A percentile compares a stretch with the other conserved stretches of the same genome.
These are phyloP conservation scores for Rhizopogon vulgaris DNA, from an alignment of 768 basidiomycete genomes.

Conservation along the genomic window DNA sequence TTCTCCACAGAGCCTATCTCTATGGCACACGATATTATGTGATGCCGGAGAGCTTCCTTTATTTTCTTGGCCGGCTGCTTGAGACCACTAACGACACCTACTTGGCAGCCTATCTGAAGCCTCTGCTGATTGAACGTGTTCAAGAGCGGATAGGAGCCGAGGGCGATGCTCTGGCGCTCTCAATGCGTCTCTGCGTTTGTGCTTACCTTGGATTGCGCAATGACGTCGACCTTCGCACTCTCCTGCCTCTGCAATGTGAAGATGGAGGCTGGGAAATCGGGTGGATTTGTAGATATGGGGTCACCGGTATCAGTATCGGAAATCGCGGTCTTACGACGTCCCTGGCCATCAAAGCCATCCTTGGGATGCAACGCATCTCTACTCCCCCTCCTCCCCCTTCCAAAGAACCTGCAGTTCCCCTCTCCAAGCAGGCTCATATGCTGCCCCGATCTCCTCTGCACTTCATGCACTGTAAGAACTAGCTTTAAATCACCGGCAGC, in stretches of 20 bases:
- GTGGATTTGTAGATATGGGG: constrained; percentile 53
- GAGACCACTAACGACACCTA: constrained; percentile 22
- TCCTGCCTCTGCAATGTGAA: constrained; percentile 43
- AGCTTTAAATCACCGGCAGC: background rate
- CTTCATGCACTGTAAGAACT: background rate
- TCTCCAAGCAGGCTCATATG: background rate
- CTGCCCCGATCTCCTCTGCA: background rate
- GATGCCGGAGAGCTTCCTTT: constrained; percentile 47
- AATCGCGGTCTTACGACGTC: constrained; percentile 53
- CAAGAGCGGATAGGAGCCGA: constrained; percentile 43
- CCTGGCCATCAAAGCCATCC: constrained; percentile 45
- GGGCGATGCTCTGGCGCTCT: constrained; percentile 49
- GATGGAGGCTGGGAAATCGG: constrained; percentile 53
- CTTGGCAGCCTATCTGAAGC: constrained; percentile 31
- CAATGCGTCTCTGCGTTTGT: constrained; percentile 48
- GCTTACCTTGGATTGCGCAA: constrained; percentile 34
- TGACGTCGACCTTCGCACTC: constrained; percentile 37
- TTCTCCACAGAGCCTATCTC: constrained; percentile 46
- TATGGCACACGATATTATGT: constrained; percentile 53
- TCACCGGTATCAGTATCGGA: constrained; percentile 41
- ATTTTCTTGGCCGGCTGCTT: constrained; percentile 43
- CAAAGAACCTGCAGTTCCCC: background rate
- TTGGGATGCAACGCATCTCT: constrained; percentile 4
- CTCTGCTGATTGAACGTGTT: constrained; percentile 38
- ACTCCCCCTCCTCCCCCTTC: background rate